Conservation (phyloP, 2,329 filamentous ascomycete species). For the Alternaria brassicae region DNA sequence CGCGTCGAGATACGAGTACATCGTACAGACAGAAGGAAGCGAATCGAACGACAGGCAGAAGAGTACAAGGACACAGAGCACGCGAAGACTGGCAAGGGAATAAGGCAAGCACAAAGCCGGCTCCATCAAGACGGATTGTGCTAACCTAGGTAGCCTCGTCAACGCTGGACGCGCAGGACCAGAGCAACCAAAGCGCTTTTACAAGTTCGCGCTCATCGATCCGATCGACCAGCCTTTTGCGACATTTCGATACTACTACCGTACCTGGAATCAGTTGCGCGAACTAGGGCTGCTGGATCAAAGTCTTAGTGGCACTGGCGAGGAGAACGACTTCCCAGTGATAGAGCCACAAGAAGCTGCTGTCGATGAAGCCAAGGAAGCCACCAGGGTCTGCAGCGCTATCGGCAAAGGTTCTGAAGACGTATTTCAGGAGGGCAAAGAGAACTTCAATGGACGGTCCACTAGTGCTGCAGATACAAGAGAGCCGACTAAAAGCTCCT, state of each 20-base stretch:
- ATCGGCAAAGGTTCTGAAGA: background rate
- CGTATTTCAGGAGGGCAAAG: background rate
- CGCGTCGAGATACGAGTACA: constrained; percentile 54
- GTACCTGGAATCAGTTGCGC: constrained; percentile 39
- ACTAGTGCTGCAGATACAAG: background rate
- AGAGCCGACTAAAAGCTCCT: background rate
- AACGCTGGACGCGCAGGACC: constrained; percentile 48
- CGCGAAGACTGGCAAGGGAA: constrained; percentile 24
- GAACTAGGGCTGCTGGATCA: constrained; percentile 31
- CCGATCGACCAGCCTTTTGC: constrained; percentile 57
- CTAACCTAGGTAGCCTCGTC: constrained; percentile 42
- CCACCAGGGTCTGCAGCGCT: background rate
- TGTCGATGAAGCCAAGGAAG: background rate
- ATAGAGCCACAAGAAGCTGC: constrained; percentile 33
- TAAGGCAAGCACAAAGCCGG: constrained; percentile 37
- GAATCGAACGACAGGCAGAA: constrained; percentile 41
- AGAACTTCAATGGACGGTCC: background rate
- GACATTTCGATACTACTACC: constrained; percentile 53
- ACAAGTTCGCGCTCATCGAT: constrained; percentile 59
- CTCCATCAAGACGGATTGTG: background rate
- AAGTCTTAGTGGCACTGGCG: constrained; percentile 19
- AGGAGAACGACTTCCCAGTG: constrained; percentile 31
- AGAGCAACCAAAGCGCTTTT: constrained; percentile 54
- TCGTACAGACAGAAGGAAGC: constrained; percentile 51
- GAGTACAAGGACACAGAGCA: constrained; percentile 33